These are phyloP conservation scores for Aspergillus cristatus DNA, from an alignment of 495 filamentous ascomycete genomes.

Conservation along the genomic window DNA sequence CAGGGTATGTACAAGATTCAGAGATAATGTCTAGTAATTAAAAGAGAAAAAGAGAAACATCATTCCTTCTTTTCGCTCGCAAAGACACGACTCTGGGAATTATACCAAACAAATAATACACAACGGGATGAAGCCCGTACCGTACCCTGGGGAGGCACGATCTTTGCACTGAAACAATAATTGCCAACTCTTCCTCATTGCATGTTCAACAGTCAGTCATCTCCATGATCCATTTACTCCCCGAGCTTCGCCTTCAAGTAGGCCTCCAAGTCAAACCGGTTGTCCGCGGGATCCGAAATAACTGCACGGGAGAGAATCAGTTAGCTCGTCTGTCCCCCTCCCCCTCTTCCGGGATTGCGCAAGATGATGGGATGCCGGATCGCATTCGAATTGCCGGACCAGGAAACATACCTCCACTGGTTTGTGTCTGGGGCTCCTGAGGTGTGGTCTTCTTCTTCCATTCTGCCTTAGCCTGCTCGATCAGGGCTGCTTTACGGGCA, in stretches of 20 bases:
- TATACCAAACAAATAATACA: constrained; percentile 42
- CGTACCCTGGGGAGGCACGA: constrained; percentile 33
- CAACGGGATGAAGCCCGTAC: constrained; percentile 29
- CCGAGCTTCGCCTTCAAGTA: constrained; percentile 59
- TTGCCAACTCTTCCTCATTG: constrained; percentile 22
- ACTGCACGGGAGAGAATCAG: constrained; percentile 43
- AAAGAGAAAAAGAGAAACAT: constrained; percentile 27
- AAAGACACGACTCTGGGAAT: constrained; percentile 40
- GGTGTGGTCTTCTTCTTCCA: constrained; percentile 67
- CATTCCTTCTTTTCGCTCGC: constrained; percentile 38
- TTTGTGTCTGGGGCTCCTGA: constrained; percentile 33
- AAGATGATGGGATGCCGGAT: constrained; percentile 2
- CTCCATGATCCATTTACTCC: constrained; percentile 14
- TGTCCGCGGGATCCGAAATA: constrained; percentile 71
- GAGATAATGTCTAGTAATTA: constrained; percentile 35
- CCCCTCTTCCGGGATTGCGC: too few species aligned
- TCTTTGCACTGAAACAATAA: constrained; percentile 22
- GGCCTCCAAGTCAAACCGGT: constrained; percentile 84
- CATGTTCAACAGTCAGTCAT: constrained; percentile 28
- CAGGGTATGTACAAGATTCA: constrained; percentile 43
- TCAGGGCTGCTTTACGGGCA: constrained; percentile 76
- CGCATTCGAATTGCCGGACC: not conserved
- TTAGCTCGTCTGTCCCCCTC: too few species aligned
- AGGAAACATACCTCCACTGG: constrained; percentile 54
- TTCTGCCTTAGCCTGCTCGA: constrained; percentile 83